phyloP scores from a whole-genome alignment of 192 early-diverging fungal species.

The Entophlyctis luteolus region DNA sequence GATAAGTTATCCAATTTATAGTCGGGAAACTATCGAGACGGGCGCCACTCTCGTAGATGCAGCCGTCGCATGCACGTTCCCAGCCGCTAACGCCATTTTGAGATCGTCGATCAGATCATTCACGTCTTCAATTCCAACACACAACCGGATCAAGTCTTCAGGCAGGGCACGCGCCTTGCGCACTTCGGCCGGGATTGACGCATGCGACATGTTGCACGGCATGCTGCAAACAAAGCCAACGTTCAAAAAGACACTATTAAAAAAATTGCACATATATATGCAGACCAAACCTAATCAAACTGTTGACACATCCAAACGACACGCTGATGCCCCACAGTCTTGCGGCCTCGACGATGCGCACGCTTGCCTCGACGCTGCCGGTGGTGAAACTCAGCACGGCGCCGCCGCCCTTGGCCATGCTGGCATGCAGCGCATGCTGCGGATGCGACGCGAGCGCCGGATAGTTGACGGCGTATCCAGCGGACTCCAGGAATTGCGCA shows the following conservation, averaged over 20 bases:
- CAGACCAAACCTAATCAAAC: constrained; percentile 74
- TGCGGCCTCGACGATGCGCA: constrained; percentile 77
- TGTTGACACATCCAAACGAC: constrained; percentile 97
- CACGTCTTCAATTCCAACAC: constrained; percentile 93
- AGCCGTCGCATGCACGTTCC: neutral
- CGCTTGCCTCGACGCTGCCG: constrained; percentile 71
- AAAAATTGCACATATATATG: neutral
- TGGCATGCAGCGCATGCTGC: constrained; percentile 74
- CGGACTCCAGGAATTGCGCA: constrained; percentile 74
- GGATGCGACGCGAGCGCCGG: constrained; percentile 82
- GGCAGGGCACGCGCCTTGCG: constrained; percentile 81
- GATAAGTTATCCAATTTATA: too few species aligned
- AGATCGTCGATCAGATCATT: constrained; percentile 89
- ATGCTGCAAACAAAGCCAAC: constrained; percentile 55
- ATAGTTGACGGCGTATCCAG: constrained; percentile 82
- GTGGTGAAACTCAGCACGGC: constrained; percentile 95
- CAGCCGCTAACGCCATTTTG: constrained; percentile 71
- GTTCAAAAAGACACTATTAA: neutral
- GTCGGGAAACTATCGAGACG: too few species aligned
- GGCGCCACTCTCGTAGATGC: too few species aligned
- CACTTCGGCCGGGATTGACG: constrained; percentile 88
- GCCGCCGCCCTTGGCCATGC: constrained; percentile 78
- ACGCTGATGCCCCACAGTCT: constrained; percentile 90
- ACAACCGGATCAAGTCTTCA: constrained; percentile 95
- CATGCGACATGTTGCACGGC: constrained; percentile 97